Conservation (phyloP, 2,329 filamentous ascomycete species). For the Grosmannia serpens region DNA sequence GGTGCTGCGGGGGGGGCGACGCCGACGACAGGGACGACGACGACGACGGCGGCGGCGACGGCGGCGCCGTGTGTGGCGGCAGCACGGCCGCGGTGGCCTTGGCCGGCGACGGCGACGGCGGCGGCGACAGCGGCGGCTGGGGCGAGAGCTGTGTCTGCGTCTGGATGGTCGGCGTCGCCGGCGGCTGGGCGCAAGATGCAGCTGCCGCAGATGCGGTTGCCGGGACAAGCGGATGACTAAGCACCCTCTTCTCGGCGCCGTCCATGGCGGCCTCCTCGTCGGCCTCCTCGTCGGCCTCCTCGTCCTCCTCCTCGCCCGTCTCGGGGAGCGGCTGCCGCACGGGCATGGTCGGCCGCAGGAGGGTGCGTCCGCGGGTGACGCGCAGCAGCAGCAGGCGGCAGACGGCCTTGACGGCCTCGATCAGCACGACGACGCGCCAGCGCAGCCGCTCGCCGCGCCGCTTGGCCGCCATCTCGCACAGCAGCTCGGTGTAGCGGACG, state of each 20-base stretch:
- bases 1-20: slow-evolving; percentile 31
- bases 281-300: slow-evolving; percentile 36
- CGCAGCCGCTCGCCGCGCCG: slow-evolving; percentile 67
- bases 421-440: slow-evolving; percentile 76
- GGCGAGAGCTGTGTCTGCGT: slow-evolving; percentile 14
- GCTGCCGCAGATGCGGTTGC: too few relatives aligned
- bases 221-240: too few relatives aligned
- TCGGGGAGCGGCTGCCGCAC: slow-evolving; percentile 70
- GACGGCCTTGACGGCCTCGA: slow-evolving; percentile 78
- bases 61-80: too few relatives aligned
- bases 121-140: slow-evolving; percentile 9
- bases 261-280: slow-evolving; percentile 36
- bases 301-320: slow-evolving; percentile 32
- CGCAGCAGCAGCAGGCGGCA: slow-evolving; percentile 72
- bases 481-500: slow-evolving; percentile 84
- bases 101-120: slow-evolving; percentile 8
- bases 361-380: slow-evolving; percentile 69
- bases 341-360: slow-evolving; percentile 74
- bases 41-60: slow-evolving; percentile 1
- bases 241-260: neutral
- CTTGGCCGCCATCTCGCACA: slow-evolving; percentile 97
- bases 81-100: neutral
- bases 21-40: neutral
- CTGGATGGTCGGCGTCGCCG: slow-evolving; percentile 19
- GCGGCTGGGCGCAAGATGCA: too few relatives aligned